Conservation (phyloP, 306 rosid genomes). For the Pterocarpus macrocarpus region DNA sequence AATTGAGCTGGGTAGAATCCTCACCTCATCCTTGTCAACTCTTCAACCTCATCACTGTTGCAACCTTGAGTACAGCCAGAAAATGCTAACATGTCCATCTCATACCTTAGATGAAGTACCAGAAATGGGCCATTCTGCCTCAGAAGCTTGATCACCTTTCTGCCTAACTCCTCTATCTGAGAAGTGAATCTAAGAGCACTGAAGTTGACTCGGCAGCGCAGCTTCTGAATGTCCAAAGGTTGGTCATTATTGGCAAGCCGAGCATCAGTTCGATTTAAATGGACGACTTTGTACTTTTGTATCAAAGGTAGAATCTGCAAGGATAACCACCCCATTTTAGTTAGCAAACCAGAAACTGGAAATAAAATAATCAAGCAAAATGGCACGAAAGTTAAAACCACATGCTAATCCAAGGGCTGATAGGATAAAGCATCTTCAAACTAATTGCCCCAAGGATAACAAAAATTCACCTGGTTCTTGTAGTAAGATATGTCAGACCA, state of each 20-base stretch:
- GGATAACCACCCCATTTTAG: conserved; percentile 31
- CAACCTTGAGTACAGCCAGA: conserved; percentile 99
- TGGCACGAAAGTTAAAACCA: not conserved
- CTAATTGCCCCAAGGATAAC: not conserved
- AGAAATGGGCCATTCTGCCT: conserved; percentile 84
- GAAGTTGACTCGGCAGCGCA: conserved; percentile 95
- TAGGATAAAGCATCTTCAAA: conserved; percentile 22
- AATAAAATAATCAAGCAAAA: conserved; percentile 12
- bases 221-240: conserved; percentile 86
- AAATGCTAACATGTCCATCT: conserved; percentile 99
- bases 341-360: conserved; percentile 28
- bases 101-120: conserved; percentile 96
- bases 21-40: conserved; percentile 98
- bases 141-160: conserved; percentile 82
- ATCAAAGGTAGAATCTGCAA: conserved; percentile 89
- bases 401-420: not conserved
- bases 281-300: conserved; percentile 89
- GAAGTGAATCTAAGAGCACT: conserved; percentile 90
- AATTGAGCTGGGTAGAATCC: conserved; percentile 33
- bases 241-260: conserved; percentile 93
- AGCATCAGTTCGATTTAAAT: conserved; percentile 94
- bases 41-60: conserved; percentile 89
- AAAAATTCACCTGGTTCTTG: conserved; percentile 71
- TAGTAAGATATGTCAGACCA: conserved; percentile 98
- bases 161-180: conserved; percentile 95